phyloP scores from a whole-genome alignment of 768 basidiomycete genomes.

The Tricholoma terreum region DNA sequence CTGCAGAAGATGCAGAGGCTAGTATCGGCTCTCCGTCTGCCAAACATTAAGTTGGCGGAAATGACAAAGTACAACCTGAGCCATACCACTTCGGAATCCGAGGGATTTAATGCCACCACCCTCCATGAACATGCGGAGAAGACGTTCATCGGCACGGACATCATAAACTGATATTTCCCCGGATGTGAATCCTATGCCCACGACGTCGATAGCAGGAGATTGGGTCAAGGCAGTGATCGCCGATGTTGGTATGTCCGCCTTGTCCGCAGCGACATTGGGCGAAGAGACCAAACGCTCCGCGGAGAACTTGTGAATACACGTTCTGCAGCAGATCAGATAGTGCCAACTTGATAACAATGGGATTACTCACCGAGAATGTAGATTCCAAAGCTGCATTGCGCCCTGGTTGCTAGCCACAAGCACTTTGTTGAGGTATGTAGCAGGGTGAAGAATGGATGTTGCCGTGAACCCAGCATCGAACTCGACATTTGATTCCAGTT shows the following conservation, averaged over 20 bases:
- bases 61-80: background rate
- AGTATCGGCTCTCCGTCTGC: slow-evolving; percentile 85
- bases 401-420: slow-evolving; percentile 83
- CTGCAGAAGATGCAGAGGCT: slow-evolving; percentile 81
- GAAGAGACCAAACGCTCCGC: slow-evolving; percentile 48
- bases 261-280: slow-evolving; percentile 25
- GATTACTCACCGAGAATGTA: slow-evolving; percentile 65
- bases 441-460: slow-evolving; percentile 83
- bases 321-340: slow-evolving; percentile 39
- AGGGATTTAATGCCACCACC: slow-evolving; percentile 74
- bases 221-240: slow-evolving; percentile 81
- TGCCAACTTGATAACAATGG: background rate
- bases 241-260: slow-evolving; percentile 23
- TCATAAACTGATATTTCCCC: slow-evolving; percentile 91
- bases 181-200: slow-evolving; percentile 88
- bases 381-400: slow-evolving; percentile 90
- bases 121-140: slow-evolving; percentile 90
- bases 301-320: slow-evolving; percentile 79
- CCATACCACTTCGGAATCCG: slow-evolving; percentile 80
- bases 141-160: slow-evolving; percentile 81
- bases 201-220: slow-evolving; percentile 93
- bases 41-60: slow-evolving; percentile 5
- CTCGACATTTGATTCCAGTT: slow-evolving; percentile 61
- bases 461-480: slow-evolving; percentile 87
- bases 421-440: slow-evolving; percentile 96